phyloP scores from a whole-genome alignment of 129 eudicot genomes.

The Arctium minus region DNA sequence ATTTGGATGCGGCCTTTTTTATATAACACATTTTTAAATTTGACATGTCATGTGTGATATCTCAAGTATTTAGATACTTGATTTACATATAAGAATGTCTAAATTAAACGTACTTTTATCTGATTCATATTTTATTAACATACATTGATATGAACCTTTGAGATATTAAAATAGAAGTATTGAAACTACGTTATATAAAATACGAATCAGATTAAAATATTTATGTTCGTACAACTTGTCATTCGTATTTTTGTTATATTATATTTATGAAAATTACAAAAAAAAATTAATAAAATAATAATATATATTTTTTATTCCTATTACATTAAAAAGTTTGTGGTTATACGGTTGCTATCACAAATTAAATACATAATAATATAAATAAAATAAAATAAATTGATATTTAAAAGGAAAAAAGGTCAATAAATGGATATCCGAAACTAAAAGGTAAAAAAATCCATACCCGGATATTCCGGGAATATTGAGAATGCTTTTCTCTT shows the following conservation, averaged over 20 bases:
- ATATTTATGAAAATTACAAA: background rate
- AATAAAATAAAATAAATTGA: background rate
- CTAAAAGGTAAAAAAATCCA: background rate
- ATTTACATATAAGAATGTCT: background rate
- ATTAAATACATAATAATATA: background rate
- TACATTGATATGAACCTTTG: background rate
- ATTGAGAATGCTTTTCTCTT: background rate
- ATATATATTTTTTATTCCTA: background rate
- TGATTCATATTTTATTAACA: background rate
- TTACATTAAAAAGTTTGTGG: background rate
- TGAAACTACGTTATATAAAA: background rate
- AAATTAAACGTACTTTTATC: background rate
- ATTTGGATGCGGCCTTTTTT: no score
- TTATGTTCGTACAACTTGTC: background rate
- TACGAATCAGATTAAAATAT: background rate
- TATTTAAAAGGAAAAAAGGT: background rate
- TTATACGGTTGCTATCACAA: background rate
- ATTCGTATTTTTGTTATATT: background rate
- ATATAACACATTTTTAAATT: background rate
- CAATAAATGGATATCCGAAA: background rate
- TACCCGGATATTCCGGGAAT: conserved; percentile 10
- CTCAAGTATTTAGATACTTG: background rate
- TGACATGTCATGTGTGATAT: no score
- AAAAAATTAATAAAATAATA: background rate
- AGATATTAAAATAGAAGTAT: background rate